phyloP scores from a whole-genome alignment of 2,329 filamentous ascomycete species.

The Claviceps sp. region DNA sequence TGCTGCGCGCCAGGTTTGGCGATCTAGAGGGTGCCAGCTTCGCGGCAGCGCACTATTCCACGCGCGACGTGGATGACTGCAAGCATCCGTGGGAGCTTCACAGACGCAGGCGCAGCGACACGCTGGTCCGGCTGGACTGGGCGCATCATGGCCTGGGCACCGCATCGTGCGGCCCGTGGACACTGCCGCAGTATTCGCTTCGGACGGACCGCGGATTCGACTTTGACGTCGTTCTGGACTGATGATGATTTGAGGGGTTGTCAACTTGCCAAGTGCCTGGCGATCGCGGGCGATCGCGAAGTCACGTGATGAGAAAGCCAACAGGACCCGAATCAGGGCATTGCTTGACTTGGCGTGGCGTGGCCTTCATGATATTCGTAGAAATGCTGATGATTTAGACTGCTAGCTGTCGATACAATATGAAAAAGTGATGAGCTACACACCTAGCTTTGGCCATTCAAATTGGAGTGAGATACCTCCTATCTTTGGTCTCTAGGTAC shows the following conservation, averaged over 20 bases:
- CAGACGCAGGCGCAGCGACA: slow-evolving; percentile 33
- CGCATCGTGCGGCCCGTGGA: slow-evolving; percentile 47
- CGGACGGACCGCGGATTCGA: slow-evolving; percentile 27
- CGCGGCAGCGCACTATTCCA: slow-evolving; percentile 40
- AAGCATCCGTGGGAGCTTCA: slow-evolving; percentile 48
- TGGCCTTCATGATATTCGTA: not conserved
- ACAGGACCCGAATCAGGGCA: not conserved
- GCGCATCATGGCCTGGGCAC: slow-evolving; percentile 50
- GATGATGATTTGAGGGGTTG: slow-evolving; percentile 12
- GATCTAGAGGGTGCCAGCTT: slow-evolving; percentile 39
- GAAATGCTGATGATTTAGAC: too few species aligned
- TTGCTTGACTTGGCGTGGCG: not conserved
- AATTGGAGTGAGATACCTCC: too few species aligned
- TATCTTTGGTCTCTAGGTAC: too few species aligned
- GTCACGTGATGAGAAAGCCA: slow-evolving; percentile 7
- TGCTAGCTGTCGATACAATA: too few species aligned
- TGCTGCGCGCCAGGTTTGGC: slow-evolving; percentile 32
- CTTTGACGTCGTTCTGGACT: slow-evolving; percentile 31
- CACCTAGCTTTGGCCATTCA: too few species aligned
- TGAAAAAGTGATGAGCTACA: too few species aligned
- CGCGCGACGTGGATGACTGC: slow-evolving; percentile 37
- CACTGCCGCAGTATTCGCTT: slow-evolving; percentile 33
- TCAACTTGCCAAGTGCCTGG: not conserved
- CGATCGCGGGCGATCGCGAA: slow-evolving; percentile 9
- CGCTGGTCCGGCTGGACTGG: slow-evolving; percentile 45